Conservation (phyloP, 108 stramenopile genomes). For the Cylindrotheca fusiformis region DNA sequence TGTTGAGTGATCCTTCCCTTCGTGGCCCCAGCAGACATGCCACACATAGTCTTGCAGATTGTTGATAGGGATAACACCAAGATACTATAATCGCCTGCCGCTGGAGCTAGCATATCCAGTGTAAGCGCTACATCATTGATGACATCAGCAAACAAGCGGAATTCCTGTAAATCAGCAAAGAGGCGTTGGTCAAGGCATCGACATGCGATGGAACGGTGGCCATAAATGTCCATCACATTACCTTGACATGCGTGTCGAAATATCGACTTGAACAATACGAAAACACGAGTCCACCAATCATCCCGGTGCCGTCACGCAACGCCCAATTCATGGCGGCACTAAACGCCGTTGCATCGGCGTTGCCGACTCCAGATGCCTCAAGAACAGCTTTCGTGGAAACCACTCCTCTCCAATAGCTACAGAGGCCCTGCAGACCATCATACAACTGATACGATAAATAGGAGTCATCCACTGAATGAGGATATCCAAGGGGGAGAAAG, state of each 20-base stretch:
- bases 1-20: constrained; percentile 89
- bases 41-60: constrained; percentile 88
- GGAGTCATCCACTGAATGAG: constrained; percentile 56
- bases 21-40: constrained; percentile 82
- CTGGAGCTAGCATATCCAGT: constrained; percentile 85
- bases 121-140: constrained; percentile 90
- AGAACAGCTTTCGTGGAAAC: constrained; percentile 84
- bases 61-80: constrained; percentile 61
- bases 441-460: constrained; percentile 90
- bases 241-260: constrained; percentile 89
- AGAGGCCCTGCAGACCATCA: constrained; percentile 93
- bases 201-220: too few relatives aligned
- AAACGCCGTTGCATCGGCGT: constrained; percentile 79
- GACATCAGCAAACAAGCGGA: constrained; percentile 93
- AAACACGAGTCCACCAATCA: constrained; percentile 89
- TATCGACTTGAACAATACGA: constrained; percentile 61
- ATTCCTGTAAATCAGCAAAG: constrained; percentile 40
- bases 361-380: constrained; percentile 86
- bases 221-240: too few relatives aligned
- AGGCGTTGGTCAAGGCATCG: too few relatives aligned
- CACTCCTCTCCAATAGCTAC: constrained; percentile 90
- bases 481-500: constrained; percentile 77
- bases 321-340: constrained; percentile 82
- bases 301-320: constrained; percentile 85
- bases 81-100: constrained; percentile 19